These are phyloP conservation scores for Aspergillus quadrilineatus DNA, from an alignment of 2,329 filamentous ascomycete genomes.

Conservation along the genomic window DNA sequence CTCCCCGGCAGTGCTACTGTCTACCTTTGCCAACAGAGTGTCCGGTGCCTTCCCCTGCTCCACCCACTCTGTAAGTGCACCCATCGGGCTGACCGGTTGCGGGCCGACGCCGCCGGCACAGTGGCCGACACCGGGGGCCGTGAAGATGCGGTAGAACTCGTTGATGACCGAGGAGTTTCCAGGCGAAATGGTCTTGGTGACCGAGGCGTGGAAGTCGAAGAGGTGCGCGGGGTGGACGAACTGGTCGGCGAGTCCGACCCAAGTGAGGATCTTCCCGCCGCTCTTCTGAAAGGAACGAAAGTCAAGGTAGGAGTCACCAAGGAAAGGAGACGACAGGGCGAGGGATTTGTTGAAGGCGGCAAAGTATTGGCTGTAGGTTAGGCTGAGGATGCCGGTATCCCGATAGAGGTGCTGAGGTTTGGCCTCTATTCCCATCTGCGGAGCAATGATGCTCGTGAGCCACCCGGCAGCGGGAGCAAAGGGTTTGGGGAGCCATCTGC, in stretches of 20 bases:
- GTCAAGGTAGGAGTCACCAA: not conserved
- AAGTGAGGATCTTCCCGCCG: slow-evolving; percentile 12
- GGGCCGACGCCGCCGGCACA: slow-evolving; percentile 30
- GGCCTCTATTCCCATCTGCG: not conserved
- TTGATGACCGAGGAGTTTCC: not conserved
- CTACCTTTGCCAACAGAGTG: not conserved
- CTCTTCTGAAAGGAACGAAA: not conserved
- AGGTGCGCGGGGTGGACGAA: not conserved
- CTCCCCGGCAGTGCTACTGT: not conserved
- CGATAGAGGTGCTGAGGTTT: too few relatives aligned
- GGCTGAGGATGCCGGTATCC: not conserved
- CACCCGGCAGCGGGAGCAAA: slow-evolving; percentile 6
- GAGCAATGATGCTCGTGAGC: not conserved
- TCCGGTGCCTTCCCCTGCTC: slow-evolving; percentile 10
- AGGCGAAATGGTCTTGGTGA: not conserved
- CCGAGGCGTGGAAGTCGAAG: not conserved
- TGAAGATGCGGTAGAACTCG: slow-evolving; percentile 52
- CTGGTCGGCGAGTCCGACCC: slow-evolving; percentile 12
- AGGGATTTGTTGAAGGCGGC: not conserved
- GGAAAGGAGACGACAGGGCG: not conserved
- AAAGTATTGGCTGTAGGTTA: not conserved
- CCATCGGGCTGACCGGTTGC: not conserved
- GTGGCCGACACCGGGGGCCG: slow-evolving; percentile 52
- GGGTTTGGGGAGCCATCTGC: not conserved
- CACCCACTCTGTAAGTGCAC: slow-evolving; percentile 4